Evolutionary conservation across 2,329 filamentous ascomycete genomes (phyloP).

Genomic region (Monosporascus ibericus): DNA sequence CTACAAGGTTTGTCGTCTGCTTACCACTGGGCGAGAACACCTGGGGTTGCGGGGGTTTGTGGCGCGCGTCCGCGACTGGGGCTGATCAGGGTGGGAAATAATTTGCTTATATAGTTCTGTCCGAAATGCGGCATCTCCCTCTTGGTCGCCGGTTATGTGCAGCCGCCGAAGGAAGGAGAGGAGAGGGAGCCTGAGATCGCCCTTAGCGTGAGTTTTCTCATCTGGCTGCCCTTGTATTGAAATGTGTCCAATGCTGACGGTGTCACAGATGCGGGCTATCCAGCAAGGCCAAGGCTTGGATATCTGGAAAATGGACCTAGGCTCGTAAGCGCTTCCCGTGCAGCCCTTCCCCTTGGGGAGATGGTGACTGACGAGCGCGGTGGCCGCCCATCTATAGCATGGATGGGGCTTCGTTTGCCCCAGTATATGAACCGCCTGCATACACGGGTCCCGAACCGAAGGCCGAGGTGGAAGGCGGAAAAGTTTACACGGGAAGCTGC

Average conservation of each 20-base stretch:
- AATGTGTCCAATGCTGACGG: slow-evolving; percentile 1
- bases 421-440: slow-evolving; percentile 27
- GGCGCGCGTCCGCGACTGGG: no score
- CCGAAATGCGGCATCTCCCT: slow-evolving; percentile 41
- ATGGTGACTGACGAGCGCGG: neutral
- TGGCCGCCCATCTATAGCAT: slow-evolving; percentile 21
- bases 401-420: slow-evolving; percentile 29
- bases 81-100: neutral
- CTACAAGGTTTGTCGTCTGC: slow-evolving; percentile 33
- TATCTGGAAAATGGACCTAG: slow-evolving; percentile 32
- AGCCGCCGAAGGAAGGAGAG: slow-evolving; percentile 18
- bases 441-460: slow-evolving; percentile 37
- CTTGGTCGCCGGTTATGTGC: slow-evolving; percentile 19
- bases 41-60: no score
- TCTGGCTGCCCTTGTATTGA: no score
- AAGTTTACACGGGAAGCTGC: slow-evolving; percentile 43
- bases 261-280: slow-evolving; percentile 33
- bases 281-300: slow-evolving; percentile 34
- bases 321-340: slow-evolving; percentile 23
- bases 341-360: neutral
- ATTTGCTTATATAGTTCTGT: slow-evolving; percentile 39
- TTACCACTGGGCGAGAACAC: no score
- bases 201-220: slow-evolving; percentile 34
- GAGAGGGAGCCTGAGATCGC: slow-evolving; percentile 24
- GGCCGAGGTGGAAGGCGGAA: slow-evolving; percentile 29